These are phyloP conservation scores for Apiotrichum domesticum DNA, from an alignment of 1,284 basidiomycete species.

Conservation along the genomic window DNA sequence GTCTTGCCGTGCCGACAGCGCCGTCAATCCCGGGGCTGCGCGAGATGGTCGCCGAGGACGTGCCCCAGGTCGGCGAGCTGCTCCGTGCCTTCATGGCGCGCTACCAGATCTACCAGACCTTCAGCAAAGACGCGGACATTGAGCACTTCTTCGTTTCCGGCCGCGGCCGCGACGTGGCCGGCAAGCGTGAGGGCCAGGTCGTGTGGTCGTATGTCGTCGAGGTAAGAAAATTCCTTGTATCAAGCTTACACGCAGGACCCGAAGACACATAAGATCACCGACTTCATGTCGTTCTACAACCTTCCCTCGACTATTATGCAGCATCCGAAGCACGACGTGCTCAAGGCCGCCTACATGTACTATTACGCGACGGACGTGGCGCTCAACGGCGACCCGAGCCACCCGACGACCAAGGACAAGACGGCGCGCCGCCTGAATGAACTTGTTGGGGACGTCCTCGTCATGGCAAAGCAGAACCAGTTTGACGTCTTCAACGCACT, in stretches of 20 bases:
- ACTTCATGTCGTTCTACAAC: slow-evolving; percentile 95
- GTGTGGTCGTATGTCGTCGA: slow-evolving; percentile 97
- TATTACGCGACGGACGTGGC: slow-evolving; percentile 51
- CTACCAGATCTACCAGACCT: slow-evolving; percentile 76
- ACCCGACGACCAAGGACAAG: slow-evolving; percentile 46
- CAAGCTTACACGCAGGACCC: slow-evolving; percentile 57
- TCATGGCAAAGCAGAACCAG: slow-evolving; percentile 70
- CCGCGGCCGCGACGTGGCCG: slow-evolving; percentile 58
- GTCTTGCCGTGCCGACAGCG: slow-evolving; percentile 58
- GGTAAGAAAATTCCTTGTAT: slow-evolving; percentile 48
- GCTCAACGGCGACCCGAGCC: slow-evolving; percentile 31
- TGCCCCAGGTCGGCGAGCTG: slow-evolving; percentile 67
- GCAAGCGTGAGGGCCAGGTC: slow-evolving; percentile 68
- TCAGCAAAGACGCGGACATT: slow-evolving; percentile 68
- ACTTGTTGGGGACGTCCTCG: slow-evolving; percentile 69
- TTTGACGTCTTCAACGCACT: slow-evolving; percentile 97
- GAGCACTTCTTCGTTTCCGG: slow-evolving; percentile 85
- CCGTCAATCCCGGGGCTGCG: slow-evolving; percentile 62
- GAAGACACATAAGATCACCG: slow-evolving; percentile 74
- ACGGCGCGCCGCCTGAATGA: slow-evolving; percentile 66
- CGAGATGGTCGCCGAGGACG: slow-evolving; percentile 79
- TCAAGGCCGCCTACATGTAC: slow-evolving; percentile 54
- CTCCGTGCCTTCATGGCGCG: slow-evolving; percentile 74
- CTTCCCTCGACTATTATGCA: slow-evolving; percentile 69
- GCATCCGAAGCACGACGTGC: slow-evolving; percentile 41